A percentile compares a stretch with the other conserved stretches of the same genome.
Evolutionary conservation across 805 yeast genomes (phyloP).

Genomic region (Trichomonascus vanleenenianus): DNA sequence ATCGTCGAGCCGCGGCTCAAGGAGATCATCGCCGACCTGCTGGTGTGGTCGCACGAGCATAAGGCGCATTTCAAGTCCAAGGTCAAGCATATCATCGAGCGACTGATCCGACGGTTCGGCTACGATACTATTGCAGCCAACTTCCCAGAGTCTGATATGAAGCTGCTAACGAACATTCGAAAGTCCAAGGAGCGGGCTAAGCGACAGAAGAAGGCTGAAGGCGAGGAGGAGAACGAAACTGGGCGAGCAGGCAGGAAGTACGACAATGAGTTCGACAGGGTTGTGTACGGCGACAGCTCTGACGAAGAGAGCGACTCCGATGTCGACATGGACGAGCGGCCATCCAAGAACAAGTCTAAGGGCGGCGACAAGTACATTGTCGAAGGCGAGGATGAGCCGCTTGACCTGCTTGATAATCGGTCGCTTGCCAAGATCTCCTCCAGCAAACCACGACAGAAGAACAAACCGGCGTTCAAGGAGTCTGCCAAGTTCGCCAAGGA

Average conservation of each 20-base stretch:
- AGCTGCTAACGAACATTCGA: conserved; percentile 74
- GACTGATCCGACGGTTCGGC: conserved; percentile 87
- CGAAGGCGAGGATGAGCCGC: conserved; percentile 69
- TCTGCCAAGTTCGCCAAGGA: conserved; percentile 36
- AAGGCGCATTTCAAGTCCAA: conserved; percentile 90
- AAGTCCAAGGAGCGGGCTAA: conserved; percentile 80
- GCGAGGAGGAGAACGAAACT: conserved; percentile 25
- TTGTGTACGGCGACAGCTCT: conserved; percentile 67
- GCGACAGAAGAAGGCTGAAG: conserved; percentile 46
- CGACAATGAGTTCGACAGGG: conserved; percentile 88
- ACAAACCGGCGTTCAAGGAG: conserved; percentile 14
- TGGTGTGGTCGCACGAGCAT: conserved; percentile 94
- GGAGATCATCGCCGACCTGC: conserved; percentile 58
- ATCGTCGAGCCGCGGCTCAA: conserved; percentile 67
- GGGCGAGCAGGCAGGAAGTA: conserved; percentile 28
- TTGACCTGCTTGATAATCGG: conserved; percentile 80
- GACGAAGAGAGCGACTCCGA: conserved; percentile 49
- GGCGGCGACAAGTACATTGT: conserved; percentile 52
- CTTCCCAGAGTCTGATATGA: conserved; percentile 87
- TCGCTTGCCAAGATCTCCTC: conserved; percentile 85
- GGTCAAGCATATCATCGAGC: conserved; percentile 87
- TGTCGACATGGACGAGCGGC: conserved; percentile 25
- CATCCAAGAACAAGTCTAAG: conserved; percentile 13
- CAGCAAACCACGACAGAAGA: conserved; percentile 54
- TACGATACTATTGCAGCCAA: conserved; percentile 68